Evolutionary conservation across 2,329 filamentous ascomycete genomes (phyloP).

Genomic region (Phyllosticta citriasiana): DNA sequence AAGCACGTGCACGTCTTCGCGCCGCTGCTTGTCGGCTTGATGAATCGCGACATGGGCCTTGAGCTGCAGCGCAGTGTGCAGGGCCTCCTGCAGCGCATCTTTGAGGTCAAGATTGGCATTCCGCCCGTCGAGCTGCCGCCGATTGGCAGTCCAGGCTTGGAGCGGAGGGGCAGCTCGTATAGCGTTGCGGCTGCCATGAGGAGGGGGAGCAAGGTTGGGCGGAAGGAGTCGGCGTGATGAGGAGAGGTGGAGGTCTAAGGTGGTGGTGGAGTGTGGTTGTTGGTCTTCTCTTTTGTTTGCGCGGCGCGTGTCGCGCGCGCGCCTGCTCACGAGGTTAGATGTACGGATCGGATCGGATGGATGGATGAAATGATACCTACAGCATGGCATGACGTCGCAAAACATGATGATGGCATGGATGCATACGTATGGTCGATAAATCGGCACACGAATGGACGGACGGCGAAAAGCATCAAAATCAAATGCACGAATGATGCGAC

Average conservation of each 20-base stretch:
- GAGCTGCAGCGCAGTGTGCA: constrained; percentile 75
- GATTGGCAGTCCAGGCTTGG: neutral
- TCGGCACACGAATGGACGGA: no score
- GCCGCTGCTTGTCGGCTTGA: constrained; percentile 70
- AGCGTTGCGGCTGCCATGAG: neutral
- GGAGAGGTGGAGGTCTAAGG: no score
- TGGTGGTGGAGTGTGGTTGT: neutral
- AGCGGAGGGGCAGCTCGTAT: neutral
- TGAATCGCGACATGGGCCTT: constrained; percentile 68
- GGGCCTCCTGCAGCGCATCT: constrained; percentile 67
- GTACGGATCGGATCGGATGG: no score
- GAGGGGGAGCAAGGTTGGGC: neutral
- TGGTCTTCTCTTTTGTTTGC: no score
- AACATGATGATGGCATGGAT: no score
- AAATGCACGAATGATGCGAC: no score
- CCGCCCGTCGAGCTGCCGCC: neutral
- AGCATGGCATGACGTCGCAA: no score
- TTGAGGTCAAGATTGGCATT: constrained; percentile 42
- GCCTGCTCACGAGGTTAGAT: no score
- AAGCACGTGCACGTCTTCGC: constrained; percentile 77
- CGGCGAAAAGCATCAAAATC: no score
- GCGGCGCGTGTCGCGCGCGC: no score
- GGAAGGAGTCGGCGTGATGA: neutral
- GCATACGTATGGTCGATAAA: no score
- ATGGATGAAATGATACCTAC: no score